Evolutionary conservation across 2,329 filamentous ascomycete genomes (phyloP), one percentile per base, ranked within the genome.

Genomic region (Aspergillus proliferans): DNA sequence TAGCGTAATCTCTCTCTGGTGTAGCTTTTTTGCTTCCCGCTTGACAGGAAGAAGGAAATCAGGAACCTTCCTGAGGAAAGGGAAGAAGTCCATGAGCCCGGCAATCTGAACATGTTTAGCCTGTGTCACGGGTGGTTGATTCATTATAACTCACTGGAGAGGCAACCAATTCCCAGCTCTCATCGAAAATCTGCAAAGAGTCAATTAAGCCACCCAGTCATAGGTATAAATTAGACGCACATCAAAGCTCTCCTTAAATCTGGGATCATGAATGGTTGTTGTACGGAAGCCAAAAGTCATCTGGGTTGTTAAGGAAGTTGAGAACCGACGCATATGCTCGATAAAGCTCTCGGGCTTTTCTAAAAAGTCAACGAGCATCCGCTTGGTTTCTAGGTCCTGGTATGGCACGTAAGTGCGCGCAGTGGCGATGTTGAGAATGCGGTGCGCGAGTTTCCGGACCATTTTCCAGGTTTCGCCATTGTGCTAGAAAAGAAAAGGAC

Each of bases 401-500:
- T 21, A 42, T 22, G 40, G 19, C 12, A 21, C 21, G 14, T 42
- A 42, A 14, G 40, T 22, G 15, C 12, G 15, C 2, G 19, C 40
- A 24, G 40, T n/a, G 10, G 7, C 6, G 7, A 24, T 5, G 12
- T 42, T 42, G 19, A 42, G 40, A 22, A 22, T 21, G 4, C 19
- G 15, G 40, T 42, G 40, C 36, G 9, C 36, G 14, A 39, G 36
- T 33, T 46, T 46, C 6, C 47, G 43, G 18, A 52, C 46, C 22
- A 49, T n/a, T 5, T 53, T 48, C 54, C 54, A 57, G 4, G 38
- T 39, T 3, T 51, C 45, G 4, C 50, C 51, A 36, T 55, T 52
- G 24, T 57, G 49, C 54, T 55, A 53, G n/a, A 44, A 44, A 6
- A 55, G 33, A 9, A 53, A 18, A 28, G 53, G 52, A 21, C 53